Evolutionary conservation across 139 green algal genomes (phyloP).

Genomic region (Bryopsis sp.): DNA sequence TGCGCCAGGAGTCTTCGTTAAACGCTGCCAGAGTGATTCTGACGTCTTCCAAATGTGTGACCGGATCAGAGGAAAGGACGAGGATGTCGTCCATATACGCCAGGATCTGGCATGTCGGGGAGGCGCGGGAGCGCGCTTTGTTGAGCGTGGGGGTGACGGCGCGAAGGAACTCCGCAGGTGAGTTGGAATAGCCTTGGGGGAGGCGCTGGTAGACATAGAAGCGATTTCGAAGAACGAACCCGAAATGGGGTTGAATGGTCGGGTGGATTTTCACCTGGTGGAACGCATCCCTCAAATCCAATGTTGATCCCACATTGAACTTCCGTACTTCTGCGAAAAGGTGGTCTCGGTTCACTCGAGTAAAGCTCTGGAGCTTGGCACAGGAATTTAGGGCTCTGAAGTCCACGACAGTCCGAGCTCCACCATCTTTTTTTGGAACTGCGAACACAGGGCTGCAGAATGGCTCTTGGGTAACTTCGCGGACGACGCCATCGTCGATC

Average conservation of each 20-base stretch:
- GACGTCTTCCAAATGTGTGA: not conserved
- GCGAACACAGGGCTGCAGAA: constrained; percentile 11
- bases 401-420: constrained; percentile 4
- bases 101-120: not conserved
- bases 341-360: not conserved
- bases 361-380: not conserved
- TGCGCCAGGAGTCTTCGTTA: not conserved
- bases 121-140: not conserved
- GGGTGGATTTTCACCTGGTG: constrained; percentile 3
- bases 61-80: not conserved
- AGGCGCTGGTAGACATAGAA: constrained; percentile 16
- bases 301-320: constrained; percentile 7
- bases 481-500: not conserved
- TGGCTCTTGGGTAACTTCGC: not conserved
- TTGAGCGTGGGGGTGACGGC: constrained; percentile 3
- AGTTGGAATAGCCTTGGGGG: constrained; percentile 13
- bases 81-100: constrained; percentile 12
- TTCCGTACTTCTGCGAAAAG: not conserved
- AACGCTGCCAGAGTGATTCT: not conserved
- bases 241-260: not conserved
- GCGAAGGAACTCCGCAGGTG: constrained; percentile 7
- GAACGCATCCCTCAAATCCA: constrained; percentile 13
- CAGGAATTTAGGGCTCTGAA: constrained; percentile 15
- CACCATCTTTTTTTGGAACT: constrained; percentile 13
- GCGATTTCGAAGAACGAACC: not conserved